A percentile compares a stretch with the other conserved stretches of the same genome.
These are phyloP conservation scores for Teratosphaeria destructans DNA, from an alignment of 2,329 filamentous ascomycete species.

Conservation along the genomic window DNA sequence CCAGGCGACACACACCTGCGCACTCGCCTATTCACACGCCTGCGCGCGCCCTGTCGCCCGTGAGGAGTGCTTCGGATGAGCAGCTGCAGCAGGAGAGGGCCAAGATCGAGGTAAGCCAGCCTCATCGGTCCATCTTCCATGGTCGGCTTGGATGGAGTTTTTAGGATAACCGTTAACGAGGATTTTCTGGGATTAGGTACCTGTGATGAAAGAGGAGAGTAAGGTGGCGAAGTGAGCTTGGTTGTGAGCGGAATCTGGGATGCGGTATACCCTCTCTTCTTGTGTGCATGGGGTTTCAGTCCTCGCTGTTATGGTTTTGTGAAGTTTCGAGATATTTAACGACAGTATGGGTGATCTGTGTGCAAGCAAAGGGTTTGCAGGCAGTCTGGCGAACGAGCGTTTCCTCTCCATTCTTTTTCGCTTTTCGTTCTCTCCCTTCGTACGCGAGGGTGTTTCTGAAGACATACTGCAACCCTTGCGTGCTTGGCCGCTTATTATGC, in stretches of 20 bases:
- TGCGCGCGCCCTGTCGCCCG: neutral
- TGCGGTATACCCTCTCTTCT: neutral
- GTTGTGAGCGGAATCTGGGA: neutral
- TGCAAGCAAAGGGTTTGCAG: too few species aligned
- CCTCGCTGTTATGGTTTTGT: neutral
- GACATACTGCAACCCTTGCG: too few species aligned
- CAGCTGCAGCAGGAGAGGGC: neutral
- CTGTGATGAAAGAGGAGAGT: neutral
- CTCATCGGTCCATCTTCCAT: neutral
- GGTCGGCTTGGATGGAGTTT: slow-evolving; percentile 11
- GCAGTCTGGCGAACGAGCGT: too few species aligned
- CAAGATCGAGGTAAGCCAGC: neutral
- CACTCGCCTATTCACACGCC: neutral
- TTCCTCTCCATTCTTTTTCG: too few species aligned
- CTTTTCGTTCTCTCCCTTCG: too few species aligned
- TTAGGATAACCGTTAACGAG: neutral
- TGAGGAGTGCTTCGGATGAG: neutral
- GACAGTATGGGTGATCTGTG: neutral
- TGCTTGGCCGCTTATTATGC: too few species aligned
- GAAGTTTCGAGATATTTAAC: neutral
- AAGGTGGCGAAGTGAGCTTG: neutral
- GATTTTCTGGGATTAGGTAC: neutral
- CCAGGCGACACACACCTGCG: neutral
- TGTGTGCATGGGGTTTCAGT: neutral
- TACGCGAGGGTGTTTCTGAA: too few species aligned